Evolutionary conservation across 352 stramenopile species (phyloP).

Genomic region (Phytophthora agathidicida): DNA sequence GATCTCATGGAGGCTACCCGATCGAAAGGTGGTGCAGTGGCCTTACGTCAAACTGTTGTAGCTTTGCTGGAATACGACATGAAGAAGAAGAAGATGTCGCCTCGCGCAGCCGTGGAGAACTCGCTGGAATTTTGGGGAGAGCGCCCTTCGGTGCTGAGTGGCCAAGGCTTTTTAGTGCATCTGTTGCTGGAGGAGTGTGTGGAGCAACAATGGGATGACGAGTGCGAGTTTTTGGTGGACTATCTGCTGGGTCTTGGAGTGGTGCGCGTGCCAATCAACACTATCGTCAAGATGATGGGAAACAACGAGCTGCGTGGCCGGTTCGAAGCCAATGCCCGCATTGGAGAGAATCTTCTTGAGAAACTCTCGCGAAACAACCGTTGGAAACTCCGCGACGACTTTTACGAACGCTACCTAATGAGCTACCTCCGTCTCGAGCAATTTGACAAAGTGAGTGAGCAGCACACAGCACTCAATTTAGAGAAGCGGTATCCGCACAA

Average conservation of each 20-base stretch:
- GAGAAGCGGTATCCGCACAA: constrained; percentile 40
- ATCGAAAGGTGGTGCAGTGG: constrained; percentile 35
- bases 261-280: constrained; percentile 31
- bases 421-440: constrained; percentile 42
- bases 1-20: constrained; percentile 44
- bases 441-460: constrained; percentile 36
- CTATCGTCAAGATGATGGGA: constrained; percentile 43
- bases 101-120: constrained; percentile 29
- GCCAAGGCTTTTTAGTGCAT: constrained; percentile 53
- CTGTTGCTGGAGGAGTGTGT: constrained; percentile 50
- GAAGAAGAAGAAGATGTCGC: constrained; percentile 26
- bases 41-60: constrained; percentile 40
- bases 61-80: constrained; percentile 39
- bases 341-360: constrained; percentile 39
- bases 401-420: constrained; percentile 47
- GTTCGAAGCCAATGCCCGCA: constrained; percentile 35
- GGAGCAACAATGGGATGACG: constrained; percentile 31
- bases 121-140: constrained; percentile 46
- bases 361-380: constrained; percentile 21
- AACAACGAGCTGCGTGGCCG: constrained; percentile 37
- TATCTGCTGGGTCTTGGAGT: constrained; percentile 33
- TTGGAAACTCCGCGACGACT: constrained; percentile 35
- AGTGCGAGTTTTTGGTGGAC: constrained; percentile 39
- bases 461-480: constrained; percentile 25
- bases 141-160: constrained; percentile 38